Percentiles rank a stretch among this genome's conserved stretches.
Evolutionary conservation across 2,329 filamentous ascomycete species (phyloP).

Genomic region (Teratosphaeria gauchensis): DNA sequence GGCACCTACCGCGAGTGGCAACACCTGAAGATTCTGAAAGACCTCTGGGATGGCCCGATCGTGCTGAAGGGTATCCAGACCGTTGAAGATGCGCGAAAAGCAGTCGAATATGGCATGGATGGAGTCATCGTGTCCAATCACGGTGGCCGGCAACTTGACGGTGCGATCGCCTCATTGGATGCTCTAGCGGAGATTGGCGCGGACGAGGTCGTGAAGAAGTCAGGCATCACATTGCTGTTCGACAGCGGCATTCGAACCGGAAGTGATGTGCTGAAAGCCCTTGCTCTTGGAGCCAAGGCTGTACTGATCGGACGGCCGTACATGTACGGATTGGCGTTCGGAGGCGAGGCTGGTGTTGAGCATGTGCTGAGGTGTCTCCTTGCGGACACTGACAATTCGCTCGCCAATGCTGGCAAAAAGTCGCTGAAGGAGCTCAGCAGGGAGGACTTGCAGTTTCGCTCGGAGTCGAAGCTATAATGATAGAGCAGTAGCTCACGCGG

Average conservation of each 20-base stretch:
- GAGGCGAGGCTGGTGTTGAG: constrained; percentile 46
- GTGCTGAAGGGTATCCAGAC: not conserved
- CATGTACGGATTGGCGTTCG: constrained; percentile 48
- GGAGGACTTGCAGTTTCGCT: not conserved
- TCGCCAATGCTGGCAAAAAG: not conserved
- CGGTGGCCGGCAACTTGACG: constrained; percentile 42
- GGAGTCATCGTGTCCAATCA: constrained; percentile 46
- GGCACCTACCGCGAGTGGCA: constrained; percentile 42
- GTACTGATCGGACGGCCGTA: constrained; percentile 50
- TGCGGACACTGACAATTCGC: constrained; percentile 7
- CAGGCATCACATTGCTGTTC: constrained; percentile 27
- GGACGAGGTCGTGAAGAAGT: not conserved
- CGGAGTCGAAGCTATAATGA: not conserved
- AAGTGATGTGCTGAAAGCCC: constrained; percentile 41
- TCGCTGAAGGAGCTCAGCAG: not conserved
- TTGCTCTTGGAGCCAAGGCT: constrained; percentile 46
- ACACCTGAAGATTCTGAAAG: constrained; percentile 47
- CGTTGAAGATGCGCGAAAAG: constrained; percentile 35
- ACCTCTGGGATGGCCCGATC: constrained; percentile 43
- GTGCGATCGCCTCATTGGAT: constrained; percentile 21
- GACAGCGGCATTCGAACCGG: constrained; percentile 43
- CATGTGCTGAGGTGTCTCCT: constrained; percentile 12
- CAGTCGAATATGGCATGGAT: constrained; percentile 35
- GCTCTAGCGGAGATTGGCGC: not conserved
- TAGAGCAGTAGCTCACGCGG: not conserved